phyloP scores from a whole-genome alignment of 2,329 filamentous ascomycete species.

The Pseudogymnoascus sp. region DNA sequence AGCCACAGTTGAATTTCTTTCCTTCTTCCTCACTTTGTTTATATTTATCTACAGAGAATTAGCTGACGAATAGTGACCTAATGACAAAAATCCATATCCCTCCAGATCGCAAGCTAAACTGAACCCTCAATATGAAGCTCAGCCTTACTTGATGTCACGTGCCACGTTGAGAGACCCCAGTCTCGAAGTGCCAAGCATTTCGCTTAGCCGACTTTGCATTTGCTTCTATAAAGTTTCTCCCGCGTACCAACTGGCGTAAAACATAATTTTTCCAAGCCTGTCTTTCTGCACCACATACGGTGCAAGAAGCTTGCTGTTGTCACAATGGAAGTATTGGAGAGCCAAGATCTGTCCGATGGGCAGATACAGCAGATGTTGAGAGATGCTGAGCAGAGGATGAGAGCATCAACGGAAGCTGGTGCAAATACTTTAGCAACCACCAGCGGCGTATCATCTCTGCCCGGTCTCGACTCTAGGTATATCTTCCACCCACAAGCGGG shows the following conservation, averaged over 20 bases:
- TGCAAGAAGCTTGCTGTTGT: neutral
- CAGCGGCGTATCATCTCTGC: constrained; percentile 15
- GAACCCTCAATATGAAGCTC: neutral
- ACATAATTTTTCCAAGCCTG: constrained; percentile 4
- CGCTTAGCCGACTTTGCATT: constrained; percentile 3
- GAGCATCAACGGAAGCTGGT: constrained; percentile 30
- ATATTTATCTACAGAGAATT: neutral
- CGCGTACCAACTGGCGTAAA: neutral
- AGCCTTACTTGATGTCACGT: neutral
- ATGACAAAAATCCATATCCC: neutral
- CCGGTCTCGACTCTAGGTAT: constrained; percentile 10
- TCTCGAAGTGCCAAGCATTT: constrained; percentile 4
- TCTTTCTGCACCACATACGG: constrained; percentile 7
- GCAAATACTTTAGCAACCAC: constrained; percentile 13
- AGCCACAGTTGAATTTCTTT: neutral
- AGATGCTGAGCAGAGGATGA: constrained; percentile 52
- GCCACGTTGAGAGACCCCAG: neutral
- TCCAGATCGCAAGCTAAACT: neutral
- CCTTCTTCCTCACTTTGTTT: neutral
- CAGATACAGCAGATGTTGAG: constrained; percentile 55
- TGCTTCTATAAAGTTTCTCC: constrained; percentile 9
- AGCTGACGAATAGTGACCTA: neutral
- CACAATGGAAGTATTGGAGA: constrained; percentile 11
- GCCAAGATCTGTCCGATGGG: constrained; percentile 49
- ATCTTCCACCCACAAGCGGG: neutral